Conservation (phyloP, 106 monocot genomes). For the Dendrobium catenatum region DNA sequence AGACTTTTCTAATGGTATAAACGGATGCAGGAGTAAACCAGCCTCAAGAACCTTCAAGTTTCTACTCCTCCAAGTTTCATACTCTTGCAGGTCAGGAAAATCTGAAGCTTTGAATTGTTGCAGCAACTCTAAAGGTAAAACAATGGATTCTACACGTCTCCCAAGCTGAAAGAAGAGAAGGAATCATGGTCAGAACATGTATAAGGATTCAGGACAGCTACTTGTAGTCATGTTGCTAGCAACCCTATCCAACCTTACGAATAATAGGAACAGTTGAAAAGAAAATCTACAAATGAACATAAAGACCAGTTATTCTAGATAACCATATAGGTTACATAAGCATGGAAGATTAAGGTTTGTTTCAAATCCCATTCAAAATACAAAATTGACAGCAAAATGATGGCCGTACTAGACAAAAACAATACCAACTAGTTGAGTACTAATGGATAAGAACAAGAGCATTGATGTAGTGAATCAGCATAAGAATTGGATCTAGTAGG, state of each 20-base stretch:
- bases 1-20: constrained; percentile 49
- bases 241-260: neutral
- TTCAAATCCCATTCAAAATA: neutral
- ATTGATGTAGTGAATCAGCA: too few species aligned
- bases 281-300: neutral
- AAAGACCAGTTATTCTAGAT: neutral
- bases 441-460: too few species aligned
- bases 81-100: constrained; percentile 71
- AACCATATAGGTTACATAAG: neutral
- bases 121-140: constrained; percentile 70
- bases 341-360: neutral
- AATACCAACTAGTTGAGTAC: neutral
- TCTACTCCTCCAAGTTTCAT: constrained; percentile 58
- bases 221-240: neutral
- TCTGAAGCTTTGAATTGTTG: constrained; percentile 94
- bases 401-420: neutral
- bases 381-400: neutral
- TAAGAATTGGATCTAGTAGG: too few species aligned
- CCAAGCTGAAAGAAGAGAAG: constrained; percentile 47
- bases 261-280: neutral
- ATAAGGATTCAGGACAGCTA: neutral
- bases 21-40: constrained; percentile 74
- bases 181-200: neutral
- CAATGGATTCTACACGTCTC: constrained; percentile 72
- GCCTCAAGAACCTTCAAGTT: constrained; percentile 80